Base-by-base conservation (phyloP, 2,329 filamentous ascomycete genomes). In the Clarireedia sp. region DNA sequence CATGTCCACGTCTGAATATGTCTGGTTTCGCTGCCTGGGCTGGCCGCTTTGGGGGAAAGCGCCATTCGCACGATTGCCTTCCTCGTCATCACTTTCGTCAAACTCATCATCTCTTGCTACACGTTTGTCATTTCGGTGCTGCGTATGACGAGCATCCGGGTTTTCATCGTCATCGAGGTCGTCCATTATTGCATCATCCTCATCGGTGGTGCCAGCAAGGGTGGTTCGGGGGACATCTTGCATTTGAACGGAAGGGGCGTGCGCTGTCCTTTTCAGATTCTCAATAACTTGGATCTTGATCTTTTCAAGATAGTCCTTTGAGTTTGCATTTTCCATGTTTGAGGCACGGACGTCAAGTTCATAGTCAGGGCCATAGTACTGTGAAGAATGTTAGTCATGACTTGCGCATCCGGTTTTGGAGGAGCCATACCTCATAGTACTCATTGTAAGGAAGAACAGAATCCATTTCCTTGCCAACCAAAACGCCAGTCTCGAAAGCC, bases 301-400 rank as follows among this genome's bases (percentile, higher is more conserved):
- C 65, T 86, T 87, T 44, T 90, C 83, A 3, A 96, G 78, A 62
- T 95, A 92, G 53, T 90, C 83, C 51, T 82, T 78, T 55, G 89
- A 87, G 68, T 96, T 95, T 44, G 90, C 87, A 65, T 96, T 97
- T 67, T 95, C 90, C 75, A 94, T 89, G 59, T 90, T 92, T 12
- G 86, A 88, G 1, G 95, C 79, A 26, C 89, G 85, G 1, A 96
- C 94, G 70, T 96, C 94, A 6, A 99, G 80, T 59, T 90, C 86
- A 65, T 92, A 95, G 64, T 95, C 90, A 6, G 88, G 88, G 14
- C 88, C 89, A 70, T 97, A 99, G 67, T 96, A 95, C 78, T 94
- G 41, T 45, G 21, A 45, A 19, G 74, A 3, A 16, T 24, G 24
- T 19, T 23, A n/a, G 9, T 51, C 57, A 17, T 23, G 19, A 40